Conservation (phyloP, 257 asterid species). For the Eucommia ulmoides region DNA sequence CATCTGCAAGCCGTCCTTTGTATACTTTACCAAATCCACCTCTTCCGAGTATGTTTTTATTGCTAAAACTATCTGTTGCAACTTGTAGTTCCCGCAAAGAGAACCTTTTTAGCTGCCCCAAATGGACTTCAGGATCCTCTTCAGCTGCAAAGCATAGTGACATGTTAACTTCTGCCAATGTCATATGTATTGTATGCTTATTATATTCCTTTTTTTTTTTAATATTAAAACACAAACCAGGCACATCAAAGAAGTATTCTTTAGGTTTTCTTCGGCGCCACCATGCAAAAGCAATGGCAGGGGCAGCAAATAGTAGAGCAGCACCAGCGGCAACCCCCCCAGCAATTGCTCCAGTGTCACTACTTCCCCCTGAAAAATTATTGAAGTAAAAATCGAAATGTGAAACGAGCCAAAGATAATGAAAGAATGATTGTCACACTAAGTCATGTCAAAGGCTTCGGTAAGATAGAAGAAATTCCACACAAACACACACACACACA, state of each 20-base stretch:
- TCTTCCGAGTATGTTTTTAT: background rate
- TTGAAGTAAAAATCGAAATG: background rate
- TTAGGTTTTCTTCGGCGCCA: slow-evolving; percentile 1
- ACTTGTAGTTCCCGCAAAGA: slow-evolving; percentile 1
- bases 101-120: slow-evolving; percentile 1
- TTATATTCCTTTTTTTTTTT: too few species aligned
- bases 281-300: slow-evolving; percentile 2
- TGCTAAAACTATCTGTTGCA: slow-evolving; percentile 1
- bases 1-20: slow-evolving; percentile 2
- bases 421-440: too few species aligned
- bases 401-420: background rate
- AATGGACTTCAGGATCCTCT: slow-evolving; percentile 2
- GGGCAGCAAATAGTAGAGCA: background rate
- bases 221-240: background rate
- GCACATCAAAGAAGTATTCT: slow-evolving; percentile 3
- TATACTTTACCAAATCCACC: slow-evolving; percentile 2
- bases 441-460: background rate
- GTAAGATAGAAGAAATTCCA: background rate
- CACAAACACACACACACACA: background rate
- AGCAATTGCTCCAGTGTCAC: slow-evolving; percentile 3
- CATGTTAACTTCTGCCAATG: too few species aligned
- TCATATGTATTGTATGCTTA: too few species aligned
- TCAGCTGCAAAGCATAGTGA: slow-evolving; percentile 1
- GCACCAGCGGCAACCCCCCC: slow-evolving; percentile 3
- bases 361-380: background rate